phyloP scores from a whole-genome alignment of 441 rosid genomes.

The Arabidopsis lyrata region DNA sequence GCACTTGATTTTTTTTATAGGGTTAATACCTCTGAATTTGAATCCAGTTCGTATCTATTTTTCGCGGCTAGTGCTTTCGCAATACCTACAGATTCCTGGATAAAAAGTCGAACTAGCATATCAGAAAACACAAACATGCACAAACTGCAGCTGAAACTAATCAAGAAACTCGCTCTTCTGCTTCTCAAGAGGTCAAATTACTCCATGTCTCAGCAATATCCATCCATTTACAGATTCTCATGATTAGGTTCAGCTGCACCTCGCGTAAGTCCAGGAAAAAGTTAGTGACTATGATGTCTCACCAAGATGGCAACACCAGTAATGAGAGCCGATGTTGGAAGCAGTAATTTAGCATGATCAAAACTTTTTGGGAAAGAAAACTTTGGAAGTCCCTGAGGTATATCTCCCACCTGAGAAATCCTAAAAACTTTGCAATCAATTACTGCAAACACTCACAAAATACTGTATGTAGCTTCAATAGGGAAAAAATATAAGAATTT shows the following conservation, averaged over 20 bases:
- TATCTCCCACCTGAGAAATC: constrained; percentile 84
- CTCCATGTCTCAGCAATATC: constrained; percentile 11
- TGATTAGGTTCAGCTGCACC: constrained; percentile 27
- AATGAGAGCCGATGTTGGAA: constrained; percentile 89
- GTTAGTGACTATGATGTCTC: constrained; percentile 44
- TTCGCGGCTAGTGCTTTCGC: constrained; percentile 96
- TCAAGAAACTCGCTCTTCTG: constrained; percentile 30
- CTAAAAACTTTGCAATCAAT: constrained; percentile 38
- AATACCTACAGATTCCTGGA: constrained; percentile 93
- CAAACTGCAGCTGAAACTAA: constrained; percentile 24
- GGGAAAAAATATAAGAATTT: not conserved
- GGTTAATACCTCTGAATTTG: constrained; percentile 82
- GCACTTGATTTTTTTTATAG: not conserved
- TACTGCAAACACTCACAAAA: not conserved
- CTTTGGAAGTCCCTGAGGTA: constrained; percentile 92
- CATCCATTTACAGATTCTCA: constrained; percentile 3
- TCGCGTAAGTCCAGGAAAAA: constrained; percentile 10
- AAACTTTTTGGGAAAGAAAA: constrained; percentile 83
- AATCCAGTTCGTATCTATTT: constrained; percentile 87
- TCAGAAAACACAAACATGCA: constrained; percentile 23
- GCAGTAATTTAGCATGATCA: constrained; percentile 64
- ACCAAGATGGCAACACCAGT: constrained; percentile 99
- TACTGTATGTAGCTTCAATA: constrained; percentile 3
- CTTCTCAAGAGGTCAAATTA: constrained; percentile 15
- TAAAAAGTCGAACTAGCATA: constrained; percentile 17